phyloP scores from a whole-genome alignment of 2,329 filamentous ascomycete species.

The Microdochium bolleyi region DNA sequence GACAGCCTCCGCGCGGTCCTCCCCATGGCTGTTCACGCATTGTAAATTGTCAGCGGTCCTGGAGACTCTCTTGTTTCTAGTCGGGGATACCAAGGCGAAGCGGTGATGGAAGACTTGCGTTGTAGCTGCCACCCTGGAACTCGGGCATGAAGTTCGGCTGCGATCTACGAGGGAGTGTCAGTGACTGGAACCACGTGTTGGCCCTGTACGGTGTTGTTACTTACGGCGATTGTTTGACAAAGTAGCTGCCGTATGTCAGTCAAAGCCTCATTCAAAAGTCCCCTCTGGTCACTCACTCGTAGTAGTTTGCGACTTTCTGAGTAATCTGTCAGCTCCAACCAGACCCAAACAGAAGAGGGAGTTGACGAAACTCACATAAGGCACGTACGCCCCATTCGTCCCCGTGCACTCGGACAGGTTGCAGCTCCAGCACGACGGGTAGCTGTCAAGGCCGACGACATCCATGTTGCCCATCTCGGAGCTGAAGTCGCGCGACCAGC shows the following conservation, averaged over 20 bases:
- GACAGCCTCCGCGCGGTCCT: conserved; percentile 47
- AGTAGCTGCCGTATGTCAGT: conserved; percentile 12
- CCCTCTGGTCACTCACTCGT: conserved; percentile 8
- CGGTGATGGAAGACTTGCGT: conserved; percentile 12
- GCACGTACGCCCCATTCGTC: conserved; percentile 49
- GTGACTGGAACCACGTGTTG: background rate
- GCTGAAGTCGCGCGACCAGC: conserved; percentile 54
- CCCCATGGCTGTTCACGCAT: conserved; percentile 37
- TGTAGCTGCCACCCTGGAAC: conserved; percentile 52
- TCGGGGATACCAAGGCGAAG: background rate
- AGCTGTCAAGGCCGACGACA: conserved; percentile 41
- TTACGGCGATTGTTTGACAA: conserved; percentile 20
- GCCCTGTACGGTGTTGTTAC: conserved; percentile 2
- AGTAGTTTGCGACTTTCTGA: conserved; percentile 12
- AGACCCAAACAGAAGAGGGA: background rate
- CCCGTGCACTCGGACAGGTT: conserved; percentile 52
- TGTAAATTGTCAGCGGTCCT: background rate
- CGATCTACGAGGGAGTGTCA: conserved; percentile 8
- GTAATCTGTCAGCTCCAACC: background rate
- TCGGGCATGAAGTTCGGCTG: conserved; percentile 50
- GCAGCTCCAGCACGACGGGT: conserved; percentile 55
- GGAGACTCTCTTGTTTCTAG: background rate
- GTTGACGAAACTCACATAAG: conserved; percentile 36
- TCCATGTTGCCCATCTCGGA: conserved; percentile 48
- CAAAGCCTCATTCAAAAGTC: background rate